Evolutionary conservation across 345 rosid genomes (phyloP), one percentile per base, ranked within the genome.

Genomic region (Lepidium didymum): DNA sequence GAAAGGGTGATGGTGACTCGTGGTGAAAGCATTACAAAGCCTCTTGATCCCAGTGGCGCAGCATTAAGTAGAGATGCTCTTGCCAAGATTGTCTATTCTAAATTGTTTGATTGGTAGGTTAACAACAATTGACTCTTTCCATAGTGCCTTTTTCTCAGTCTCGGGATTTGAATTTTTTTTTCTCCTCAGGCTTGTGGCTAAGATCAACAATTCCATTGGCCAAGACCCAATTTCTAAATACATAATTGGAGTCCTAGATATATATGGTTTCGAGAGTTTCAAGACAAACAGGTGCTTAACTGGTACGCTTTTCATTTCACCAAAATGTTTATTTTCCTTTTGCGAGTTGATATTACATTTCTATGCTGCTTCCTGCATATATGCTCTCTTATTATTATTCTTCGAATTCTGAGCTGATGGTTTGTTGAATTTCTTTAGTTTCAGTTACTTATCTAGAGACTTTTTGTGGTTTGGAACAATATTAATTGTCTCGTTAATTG

Each of bases 261-360:
- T 94, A 68, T 94, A 94, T 81, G 97, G 99, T 78, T 94, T 94
- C 68, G 99, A 94, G 87, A 94, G 96, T 94, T 94, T 94, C 87
- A 89, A 94, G 96, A 94, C 97, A 85, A 94, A 94, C 99, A 94
- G 99, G 99, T 94, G 99, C 99, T 86, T 87, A 81, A 77, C 89
- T 60, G 96, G 99, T 91, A 91, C 61, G 95, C 95, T 82, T 78
- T 88, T 83, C 57, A 76, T 75, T 81, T 85, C 86, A 69, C 84
- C 69, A 69, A 74, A 75, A 76, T 68, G 77, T 68, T 65, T 71
- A 33, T 41, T 65, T 50, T 58, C 62, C 61, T 65, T 65, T 34
- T 49, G 61, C 37, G 4, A 34, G 37, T 66, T 65, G 67, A 42
- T 21, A 10, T 34, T 34, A 1, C 40, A 44, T 10, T 44, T 10